Conservation (phyloP, 202 grass and related monocot species). For the Hordeum pubiflorum region DNA sequence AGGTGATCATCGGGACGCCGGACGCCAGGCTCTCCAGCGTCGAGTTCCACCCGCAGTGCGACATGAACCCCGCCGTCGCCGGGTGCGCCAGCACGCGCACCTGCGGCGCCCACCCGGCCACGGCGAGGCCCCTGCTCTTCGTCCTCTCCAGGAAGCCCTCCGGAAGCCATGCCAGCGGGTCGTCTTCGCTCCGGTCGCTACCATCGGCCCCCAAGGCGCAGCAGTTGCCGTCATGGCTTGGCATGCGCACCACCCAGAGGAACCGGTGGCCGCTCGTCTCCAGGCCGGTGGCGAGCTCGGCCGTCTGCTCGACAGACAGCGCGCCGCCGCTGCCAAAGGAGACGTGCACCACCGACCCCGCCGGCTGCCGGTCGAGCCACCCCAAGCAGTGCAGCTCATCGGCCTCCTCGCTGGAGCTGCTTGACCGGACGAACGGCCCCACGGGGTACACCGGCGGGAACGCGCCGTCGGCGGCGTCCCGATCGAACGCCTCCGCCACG, state of each 20-base stretch:
- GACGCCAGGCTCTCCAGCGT: conserved; percentile 36
- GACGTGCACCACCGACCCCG: conserved; percentile 35
- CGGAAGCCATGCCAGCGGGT: conserved; percentile 14
- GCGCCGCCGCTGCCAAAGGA: conserved; percentile 29
- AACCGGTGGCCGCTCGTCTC: conserved; percentile 33
- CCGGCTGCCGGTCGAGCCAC: conserved; percentile 42
- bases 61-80: conserved; percentile 42
- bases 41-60: conserved; percentile 60
- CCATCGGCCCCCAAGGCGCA: background rate
- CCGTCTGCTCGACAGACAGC: conserved; percentile 29
- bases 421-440: conserved; percentile 23
- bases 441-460: conserved; percentile 37
- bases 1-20: conserved; percentile 42
- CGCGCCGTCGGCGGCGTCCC: background rate
- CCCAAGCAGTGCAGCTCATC: conserved; percentile 11
- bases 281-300: conserved; percentile 34
- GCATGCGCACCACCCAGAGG: conserved; percentile 39
- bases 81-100: conserved; percentile 20
- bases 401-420: background rate
- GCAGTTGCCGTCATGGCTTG: conserved; percentile 14
- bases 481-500: background rate
- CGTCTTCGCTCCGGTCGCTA: background rate
- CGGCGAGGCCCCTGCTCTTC: conserved; percentile 1
- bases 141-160: conserved; percentile 26
- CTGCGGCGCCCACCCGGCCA: conserved; percentile 38